Conservation (phyloP, 805 yeast genomes). For the Saturnispora galanensis region DNA sequence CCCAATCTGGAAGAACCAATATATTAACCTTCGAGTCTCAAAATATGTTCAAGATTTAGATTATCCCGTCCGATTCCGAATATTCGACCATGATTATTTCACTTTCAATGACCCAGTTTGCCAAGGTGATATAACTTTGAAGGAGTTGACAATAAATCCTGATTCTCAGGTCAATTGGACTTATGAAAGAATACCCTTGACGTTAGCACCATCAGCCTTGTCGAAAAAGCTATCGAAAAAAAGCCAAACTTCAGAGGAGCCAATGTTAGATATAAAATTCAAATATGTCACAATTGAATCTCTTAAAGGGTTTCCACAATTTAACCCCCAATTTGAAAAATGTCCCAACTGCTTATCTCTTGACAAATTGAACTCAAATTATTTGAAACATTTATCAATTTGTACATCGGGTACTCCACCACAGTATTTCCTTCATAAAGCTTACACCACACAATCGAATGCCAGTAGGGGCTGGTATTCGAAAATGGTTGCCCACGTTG, state of each 20-base stretch:
- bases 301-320: slow-evolving; percentile 1
- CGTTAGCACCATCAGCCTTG: slow-evolving; percentile 5
- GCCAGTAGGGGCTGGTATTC: slow-evolving; percentile 89
- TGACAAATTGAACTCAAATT: slow-evolving; percentile 47
- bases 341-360: slow-evolving; percentile 75
- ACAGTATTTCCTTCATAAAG: slow-evolving; percentile 30
- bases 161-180: slow-evolving; percentile 7
- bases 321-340: slow-evolving; percentile 34
- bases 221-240: slow-evolving; percentile 8
- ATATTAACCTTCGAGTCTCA: slow-evolving; percentile 67
- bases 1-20: slow-evolving; percentile 68
- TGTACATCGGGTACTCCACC: slow-evolving; percentile 45
- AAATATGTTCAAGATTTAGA: slow-evolving; percentile 56
- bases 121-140: slow-evolving; percentile 44
- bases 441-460: slow-evolving; percentile 67
- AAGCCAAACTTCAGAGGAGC: background rate
- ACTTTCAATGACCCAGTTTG: slow-evolving; percentile 83
- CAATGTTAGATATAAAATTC: slow-evolving; percentile 11
- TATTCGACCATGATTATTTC: slow-evolving; percentile 76
- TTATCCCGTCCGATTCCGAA: slow-evolving; percentile 46
- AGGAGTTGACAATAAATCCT: slow-evolving; percentile 19
- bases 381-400: slow-evolving; percentile 80
- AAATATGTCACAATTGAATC: slow-evolving; percentile 9
- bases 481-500: slow-evolving; percentile 69
- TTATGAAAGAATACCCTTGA: slow-evolving; percentile 9